phyloP scores from a whole-genome alignment of 805 yeast species.

The Candida yuanshanica region DNA sequence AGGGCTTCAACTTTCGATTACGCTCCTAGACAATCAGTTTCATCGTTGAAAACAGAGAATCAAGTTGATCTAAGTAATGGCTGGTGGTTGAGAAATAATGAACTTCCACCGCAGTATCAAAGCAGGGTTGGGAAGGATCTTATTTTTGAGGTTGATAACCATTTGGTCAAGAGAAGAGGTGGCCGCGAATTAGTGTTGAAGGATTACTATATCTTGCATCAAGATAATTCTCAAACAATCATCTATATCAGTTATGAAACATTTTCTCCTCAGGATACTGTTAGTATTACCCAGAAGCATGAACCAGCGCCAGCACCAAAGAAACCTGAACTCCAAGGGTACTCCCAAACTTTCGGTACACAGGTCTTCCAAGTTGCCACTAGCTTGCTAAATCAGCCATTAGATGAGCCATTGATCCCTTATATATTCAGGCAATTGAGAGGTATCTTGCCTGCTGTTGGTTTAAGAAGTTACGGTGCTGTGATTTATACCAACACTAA shows the following conservation, averaged over 20 bases:
- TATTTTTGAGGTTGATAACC: slow-evolving; percentile 61
- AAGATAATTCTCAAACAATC: slow-evolving; percentile 63
- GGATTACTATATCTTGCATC: slow-evolving; percentile 67
- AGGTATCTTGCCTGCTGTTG: slow-evolving; percentile 52
- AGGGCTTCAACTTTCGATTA: slow-evolving; percentile 17
- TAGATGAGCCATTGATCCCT: slow-evolving; percentile 27
- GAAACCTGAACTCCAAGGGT: slow-evolving; percentile 43
- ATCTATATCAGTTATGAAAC: slow-evolving; percentile 53
- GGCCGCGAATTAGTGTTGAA: slow-evolving; percentile 41
- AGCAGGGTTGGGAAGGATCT: slow-evolving; percentile 41
- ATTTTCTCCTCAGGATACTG: slow-evolving; percentile 47
- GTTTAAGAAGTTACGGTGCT: slow-evolving; percentile 68
- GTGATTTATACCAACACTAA: slow-evolving; percentile 53
- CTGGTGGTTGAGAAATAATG: slow-evolving; percentile 63
- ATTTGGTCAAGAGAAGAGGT: slow-evolving; percentile 49
- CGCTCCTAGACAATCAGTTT: slow-evolving; percentile 4
- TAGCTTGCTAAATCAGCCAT: slow-evolving; percentile 24
- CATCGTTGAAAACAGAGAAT: slow-evolving; percentile 18
- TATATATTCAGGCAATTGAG: slow-evolving; percentile 33
- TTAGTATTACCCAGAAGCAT: slow-evolving; percentile 28
- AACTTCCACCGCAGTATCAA: slow-evolving; percentile 49
- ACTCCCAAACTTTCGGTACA: slow-evolving; percentile 46
- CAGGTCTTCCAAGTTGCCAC: slow-evolving; percentile 41
- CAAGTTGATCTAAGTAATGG: slow-evolving; percentile 30
- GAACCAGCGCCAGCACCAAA: slow-evolving; percentile 40